Percentiles rank a stretch among this genome's conserved stretches.
Evolutionary conservation across 2,329 filamentous ascomycete genomes (phyloP).

Genomic region (Sporothrix curviconia): DNA sequence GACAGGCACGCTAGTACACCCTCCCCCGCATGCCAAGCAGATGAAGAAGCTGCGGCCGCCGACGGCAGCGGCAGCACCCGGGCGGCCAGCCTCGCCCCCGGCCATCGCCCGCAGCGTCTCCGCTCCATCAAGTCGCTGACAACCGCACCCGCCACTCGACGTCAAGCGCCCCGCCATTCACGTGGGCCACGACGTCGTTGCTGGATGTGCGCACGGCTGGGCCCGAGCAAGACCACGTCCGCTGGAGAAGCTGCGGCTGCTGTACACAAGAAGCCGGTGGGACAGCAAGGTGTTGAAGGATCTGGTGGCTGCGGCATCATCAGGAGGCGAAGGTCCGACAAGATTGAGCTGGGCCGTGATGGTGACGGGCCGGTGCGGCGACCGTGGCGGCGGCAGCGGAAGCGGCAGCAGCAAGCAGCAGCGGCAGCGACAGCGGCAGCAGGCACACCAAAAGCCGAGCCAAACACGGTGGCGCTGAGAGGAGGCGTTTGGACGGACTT

Average conservation of each 20-base stretch:
- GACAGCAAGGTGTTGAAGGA: constrained; percentile 76
- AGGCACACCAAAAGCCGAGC: neutral
- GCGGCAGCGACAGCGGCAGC: constrained; percentile 32
- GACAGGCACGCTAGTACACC: constrained; percentile 58
- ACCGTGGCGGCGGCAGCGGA: constrained; percentile 21
- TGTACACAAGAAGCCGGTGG: constrained; percentile 79
- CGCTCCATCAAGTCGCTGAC: constrained; percentile 63
- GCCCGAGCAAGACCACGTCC: constrained; percentile 54
- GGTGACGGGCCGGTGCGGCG: constrained; percentile 70
- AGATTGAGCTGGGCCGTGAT: constrained; percentile 72
- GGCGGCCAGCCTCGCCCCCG: constrained; percentile 47
- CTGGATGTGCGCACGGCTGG: constrained; percentile 72
- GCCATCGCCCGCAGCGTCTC: constrained; percentile 46
- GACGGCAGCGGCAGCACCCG: no score
- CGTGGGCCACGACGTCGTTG: constrained; percentile 60
- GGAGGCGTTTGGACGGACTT: constrained; percentile 86
- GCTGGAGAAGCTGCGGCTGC: constrained; percentile 74
- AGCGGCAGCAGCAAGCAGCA: constrained; percentile 23
- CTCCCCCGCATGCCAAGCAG: constrained; percentile 58
- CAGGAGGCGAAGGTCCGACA: constrained; percentile 35
- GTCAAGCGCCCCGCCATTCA: constrained; percentile 44
- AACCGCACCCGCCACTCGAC: constrained; percentile 58
- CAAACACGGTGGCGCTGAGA: constrained; percentile 31
- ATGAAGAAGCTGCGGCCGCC: constrained; percentile 44
- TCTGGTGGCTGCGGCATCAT: constrained; percentile 44